phyloP scores from a whole-genome alignment of 2,329 filamentous ascomycete species.

The Grosmannia clavigera region DNA sequence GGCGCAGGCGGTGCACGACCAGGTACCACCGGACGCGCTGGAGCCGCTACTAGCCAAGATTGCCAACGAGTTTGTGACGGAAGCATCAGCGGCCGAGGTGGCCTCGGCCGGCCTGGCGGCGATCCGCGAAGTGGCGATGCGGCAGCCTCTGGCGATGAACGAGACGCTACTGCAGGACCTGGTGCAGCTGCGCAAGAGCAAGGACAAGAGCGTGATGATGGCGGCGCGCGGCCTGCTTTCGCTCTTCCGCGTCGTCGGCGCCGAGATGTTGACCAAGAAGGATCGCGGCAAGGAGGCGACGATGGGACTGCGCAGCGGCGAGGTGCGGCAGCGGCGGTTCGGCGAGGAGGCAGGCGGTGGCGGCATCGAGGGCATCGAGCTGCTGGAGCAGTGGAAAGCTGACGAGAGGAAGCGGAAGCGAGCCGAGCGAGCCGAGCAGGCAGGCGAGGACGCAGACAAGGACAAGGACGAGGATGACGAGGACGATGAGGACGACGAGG shows the following conservation, averaged over 20 bases:
- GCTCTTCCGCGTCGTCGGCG: conserved; percentile 81
- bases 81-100: conserved; percentile 83
- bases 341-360: conserved; percentile 66
- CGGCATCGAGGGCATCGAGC: conserved; percentile 80
- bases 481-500: conserved; percentile 48
- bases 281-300: conserved; percentile 87
- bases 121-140: conserved; percentile 84
- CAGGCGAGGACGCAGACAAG: conserved; percentile 49
- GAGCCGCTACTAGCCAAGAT: conserved; percentile 91
- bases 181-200: conserved; percentile 91
- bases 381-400: conserved; percentile 87
- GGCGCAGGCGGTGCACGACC: conserved; percentile 79
- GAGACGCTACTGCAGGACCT: conserved; percentile 93
- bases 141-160: conserved; percentile 92
- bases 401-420: conserved; percentile 69
- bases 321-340: conserved; percentile 65
- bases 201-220: conserved; percentile 99
- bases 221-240: conserved; percentile 84
- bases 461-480: conserved; percentile 47
- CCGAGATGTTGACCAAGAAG: conserved; percentile 76
- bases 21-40: conserved; percentile 84
- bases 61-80: conserved; percentile 95
- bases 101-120: conserved; percentile 80
- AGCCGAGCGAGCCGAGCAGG: conserved; percentile 40
- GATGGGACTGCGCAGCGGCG: conserved; percentile 62